Base-by-base conservation (phyloP, 768 basidiomycete genomes). In the Tylopilus felleus region DNA sequence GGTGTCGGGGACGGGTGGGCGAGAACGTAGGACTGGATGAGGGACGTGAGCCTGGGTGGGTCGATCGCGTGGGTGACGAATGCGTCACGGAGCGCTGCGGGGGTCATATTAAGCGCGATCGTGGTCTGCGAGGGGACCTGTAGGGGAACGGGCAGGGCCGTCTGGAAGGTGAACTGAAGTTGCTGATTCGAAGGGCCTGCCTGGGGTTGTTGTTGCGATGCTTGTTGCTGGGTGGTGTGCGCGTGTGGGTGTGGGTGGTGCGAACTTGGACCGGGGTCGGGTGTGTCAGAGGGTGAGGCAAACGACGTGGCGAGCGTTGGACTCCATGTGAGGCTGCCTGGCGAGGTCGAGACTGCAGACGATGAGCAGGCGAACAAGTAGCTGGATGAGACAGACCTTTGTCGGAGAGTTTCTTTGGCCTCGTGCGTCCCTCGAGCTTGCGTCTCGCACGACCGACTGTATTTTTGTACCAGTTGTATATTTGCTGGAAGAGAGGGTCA, bases 381-480 rank as follows among this genome's bases (percentile, higher is more conserved):
- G n/a, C n/a, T n/a, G n/a, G n/a, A n/a, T n/a, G n/a, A n/a, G n/a
- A 57, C 62, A 33, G 51, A 78, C 80, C 75, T 70, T 79, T 83
- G 65, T 83, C 81, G 33, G 77, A 69, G 9, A 72, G 64, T 58
- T 80, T 83, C 42, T 75, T 73, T 36, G 81, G 75, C 41, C 80
- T 73, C 1, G 80, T 76, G 25, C 78, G 73, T 7, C 82, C 81
- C 56, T 83, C 82, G 42, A 78, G 70, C 64, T 83, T 83, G 44
- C 82, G 73, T 51, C 82, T 73, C 8, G 78, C 81, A 29, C 84
- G 75, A 7, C 83, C 84, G 51, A 83, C 79, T 17, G 84, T 84
- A 65, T 85, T 85, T 71, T 85, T 85, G 71, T 83, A 85, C 84
- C 84, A 86, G 60, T 84, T 85, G 72, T 85, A 85, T 53, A 85